Evolutionary conservation across 345 rosid genomes (phyloP), one percentile per base, ranked within the genome.

Genomic region (Theobroma cacao): DNA sequence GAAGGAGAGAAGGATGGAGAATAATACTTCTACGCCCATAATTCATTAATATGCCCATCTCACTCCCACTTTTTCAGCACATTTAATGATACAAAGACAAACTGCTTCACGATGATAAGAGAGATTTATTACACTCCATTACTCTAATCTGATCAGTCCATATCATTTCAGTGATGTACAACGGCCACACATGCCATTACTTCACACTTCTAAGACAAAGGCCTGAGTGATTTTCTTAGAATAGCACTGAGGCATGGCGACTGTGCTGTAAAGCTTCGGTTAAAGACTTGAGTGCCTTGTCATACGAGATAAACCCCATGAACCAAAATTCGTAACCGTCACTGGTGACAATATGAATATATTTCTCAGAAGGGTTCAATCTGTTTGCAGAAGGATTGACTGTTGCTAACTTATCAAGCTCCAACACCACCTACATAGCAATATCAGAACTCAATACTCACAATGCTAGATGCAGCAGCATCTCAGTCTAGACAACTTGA

Each of bases 321-420:
- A 93, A 90, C 95, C 95, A 91, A 81, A 91, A 95, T 60, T 93
- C 98, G 76, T 88, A 86, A n/a, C 87, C 91, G 75, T 93, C 97
- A 41, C 74, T 77, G 0, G 91, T 89, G 74, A 86, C 82, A 15
- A 89, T 55, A 40, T 88, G 93, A 52, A 92, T 89, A 85, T 89
- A 93, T 62, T 81, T 93, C 28, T 89, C 91, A 1, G 86, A 83
- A 38, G 91, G 90, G 76, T 90, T 89, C 81, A 75, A 77, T 81
- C 85, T 78, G 82, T 83, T 94, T 38, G 93, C 43, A 65, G 91
- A 84, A 48, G 97, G 88, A 72, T 78, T 83, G 22, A 90, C 91
- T 3, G 86, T 43, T 47, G 82, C 85, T 84, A 95, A 45, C 81
- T 89, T 84, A 65, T 90, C 90, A 63, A 88, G 86, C 50, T 74